Evolutionary conservation across 78 protist genomes (phyloP).

Genomic region (Dictyostelium capitatum): DNA sequence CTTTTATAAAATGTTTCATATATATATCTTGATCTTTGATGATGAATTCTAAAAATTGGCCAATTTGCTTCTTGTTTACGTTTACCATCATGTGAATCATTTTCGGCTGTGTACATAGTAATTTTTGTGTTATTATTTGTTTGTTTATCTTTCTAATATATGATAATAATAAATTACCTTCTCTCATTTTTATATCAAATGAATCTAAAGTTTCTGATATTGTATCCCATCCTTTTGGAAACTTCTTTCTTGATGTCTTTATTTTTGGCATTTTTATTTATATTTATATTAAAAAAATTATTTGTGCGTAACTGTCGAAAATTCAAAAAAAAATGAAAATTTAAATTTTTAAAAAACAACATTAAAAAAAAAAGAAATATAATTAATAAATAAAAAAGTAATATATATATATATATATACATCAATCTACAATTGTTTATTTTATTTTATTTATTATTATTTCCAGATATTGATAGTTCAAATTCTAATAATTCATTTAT

Average conservation of each 20-base stretch:
- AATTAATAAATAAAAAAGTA: too few species aligned
- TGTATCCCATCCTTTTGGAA: conserved; percentile 90
- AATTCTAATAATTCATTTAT: too few species aligned
- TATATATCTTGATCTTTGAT: conserved; percentile 89
- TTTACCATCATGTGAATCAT: conserved; percentile 92
- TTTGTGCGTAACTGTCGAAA: background rate
- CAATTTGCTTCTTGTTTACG: conserved; percentile 88
- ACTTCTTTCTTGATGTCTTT: conserved; percentile 61
- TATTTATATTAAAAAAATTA: background rate
- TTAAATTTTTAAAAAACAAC: background rate
- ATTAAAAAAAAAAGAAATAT: background rate
- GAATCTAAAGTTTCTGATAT: conserved; percentile 85
- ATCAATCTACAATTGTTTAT: too few species aligned
- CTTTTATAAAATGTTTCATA: conserved; percentile 89
- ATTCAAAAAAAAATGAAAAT: background rate
- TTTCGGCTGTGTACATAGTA: conserved; percentile 62
- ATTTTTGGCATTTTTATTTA: conserved; percentile 78
- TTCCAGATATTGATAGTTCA: too few species aligned
- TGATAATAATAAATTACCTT: conserved; percentile 79
- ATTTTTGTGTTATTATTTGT: background rate
- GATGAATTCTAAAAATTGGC: conserved; percentile 91
- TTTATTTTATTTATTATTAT: too few species aligned
- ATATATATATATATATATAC: too few species aligned
- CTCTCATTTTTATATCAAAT: conserved; percentile 89
- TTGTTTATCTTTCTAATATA: background rate